A percentile compares a stretch with the other conserved stretches of the same genome.
Conservation (phyloP, 2,329 filamentous ascomycete species). For the Cercospora sesami region DNA sequence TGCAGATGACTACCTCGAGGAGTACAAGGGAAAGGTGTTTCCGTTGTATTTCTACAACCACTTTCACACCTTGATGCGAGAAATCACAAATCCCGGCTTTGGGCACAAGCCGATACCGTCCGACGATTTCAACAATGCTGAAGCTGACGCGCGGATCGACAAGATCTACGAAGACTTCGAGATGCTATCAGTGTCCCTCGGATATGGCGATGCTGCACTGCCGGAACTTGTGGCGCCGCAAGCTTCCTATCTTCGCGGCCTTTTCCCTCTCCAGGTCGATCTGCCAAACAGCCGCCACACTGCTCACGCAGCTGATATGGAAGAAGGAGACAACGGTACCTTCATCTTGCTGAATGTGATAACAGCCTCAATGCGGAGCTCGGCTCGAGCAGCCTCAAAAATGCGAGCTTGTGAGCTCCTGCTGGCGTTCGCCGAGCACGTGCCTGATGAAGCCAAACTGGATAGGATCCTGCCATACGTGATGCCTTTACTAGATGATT, state of each 20-base stretch:
- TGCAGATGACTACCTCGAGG: constrained; percentile 88
- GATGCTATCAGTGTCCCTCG: constrained; percentile 93
- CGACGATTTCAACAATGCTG: constrained; percentile 70
- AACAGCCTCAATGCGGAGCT: constrained; percentile 84
- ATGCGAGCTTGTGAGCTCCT: constrained; percentile 88
- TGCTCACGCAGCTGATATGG: constrained; percentile 60
- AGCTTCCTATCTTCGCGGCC: constrained; percentile 51
- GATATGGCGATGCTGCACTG: constrained; percentile 60
- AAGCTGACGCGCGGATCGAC: constrained; percentile 92
- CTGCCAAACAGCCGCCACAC: constrained; percentile 81
- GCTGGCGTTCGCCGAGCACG: constrained; percentile 82
- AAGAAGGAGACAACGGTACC: constrained; percentile 78
- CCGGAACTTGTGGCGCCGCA: constrained; percentile 36
- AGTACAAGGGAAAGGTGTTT: constrained; percentile 90
- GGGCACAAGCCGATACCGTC: constrained; percentile 71
- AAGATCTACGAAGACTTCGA: constrained; percentile 93
- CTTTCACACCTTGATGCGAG: constrained; percentile 94
- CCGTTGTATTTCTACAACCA: constrained; percentile 98
- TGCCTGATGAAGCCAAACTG: constrained; percentile 94
- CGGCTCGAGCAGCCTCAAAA: constrained; percentile 81
- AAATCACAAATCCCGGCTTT: constrained; percentile 86
- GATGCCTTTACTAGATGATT: constrained; percentile 77
- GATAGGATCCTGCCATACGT: constrained; percentile 91
- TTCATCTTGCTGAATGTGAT: constrained; percentile 88
- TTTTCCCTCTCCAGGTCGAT: constrained; percentile 81